These are phyloP conservation scores for Fagus crenata DNA, from an alignment of 306 rosid species.

Conservation along the genomic window DNA sequence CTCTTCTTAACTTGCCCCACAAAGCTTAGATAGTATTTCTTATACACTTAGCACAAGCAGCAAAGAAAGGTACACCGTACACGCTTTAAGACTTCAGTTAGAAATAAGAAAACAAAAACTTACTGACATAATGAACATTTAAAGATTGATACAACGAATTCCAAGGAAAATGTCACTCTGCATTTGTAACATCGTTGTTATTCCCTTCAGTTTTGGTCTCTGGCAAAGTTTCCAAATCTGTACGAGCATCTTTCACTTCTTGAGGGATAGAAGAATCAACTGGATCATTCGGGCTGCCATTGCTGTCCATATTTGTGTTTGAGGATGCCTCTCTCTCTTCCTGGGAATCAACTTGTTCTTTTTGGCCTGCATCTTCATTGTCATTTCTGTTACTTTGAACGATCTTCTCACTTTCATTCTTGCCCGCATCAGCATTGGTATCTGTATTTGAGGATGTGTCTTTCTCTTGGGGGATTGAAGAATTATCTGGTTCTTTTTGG, in stretches of 20 bases:
- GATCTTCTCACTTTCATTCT: constrained; percentile 27
- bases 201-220: constrained; percentile 52
- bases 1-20: constrained; percentile 14
- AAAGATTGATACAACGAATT: constrained; percentile 14
- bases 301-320: constrained; percentile 8
- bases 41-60: background rate
- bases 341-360: constrained; percentile 41
- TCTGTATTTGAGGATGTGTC: constrained; percentile 15
- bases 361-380: constrained; percentile 38
- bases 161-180: constrained; percentile 45
- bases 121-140: constrained; percentile 29
- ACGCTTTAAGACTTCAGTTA: background rate
- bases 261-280: constrained; percentile 41
- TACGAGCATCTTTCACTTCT: constrained; percentile 49
- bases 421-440: constrained; percentile 1
- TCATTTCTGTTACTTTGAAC: constrained; percentile 36
- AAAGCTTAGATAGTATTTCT: background rate
- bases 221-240: constrained; percentile 65
- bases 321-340: constrained; percentile 43
- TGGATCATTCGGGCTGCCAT: constrained; percentile 34
- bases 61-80: constrained; percentile 18
- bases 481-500: constrained; percentile 29
- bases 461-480: constrained; percentile 27
- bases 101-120: constrained; percentile 5
- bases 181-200: constrained; percentile 42